Conservation (phyloP, 208 protist genomes). For the Crithidia bombi region DNA sequence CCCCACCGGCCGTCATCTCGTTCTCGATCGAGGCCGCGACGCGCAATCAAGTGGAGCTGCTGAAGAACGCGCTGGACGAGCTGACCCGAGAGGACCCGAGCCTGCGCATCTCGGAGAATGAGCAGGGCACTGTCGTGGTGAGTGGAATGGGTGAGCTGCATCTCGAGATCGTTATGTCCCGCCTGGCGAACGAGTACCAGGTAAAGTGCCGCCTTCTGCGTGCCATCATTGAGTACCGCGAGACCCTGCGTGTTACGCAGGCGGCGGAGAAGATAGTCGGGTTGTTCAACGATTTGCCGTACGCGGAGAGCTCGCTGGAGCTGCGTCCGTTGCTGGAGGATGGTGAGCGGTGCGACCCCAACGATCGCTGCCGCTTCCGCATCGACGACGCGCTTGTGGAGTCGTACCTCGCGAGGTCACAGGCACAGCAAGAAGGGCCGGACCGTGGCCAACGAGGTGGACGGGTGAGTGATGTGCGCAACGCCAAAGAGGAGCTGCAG, state of each 20-base stretch:
- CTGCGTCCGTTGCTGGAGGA: constrained; percentile 55
- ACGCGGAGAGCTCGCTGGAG: constrained; percentile 65
- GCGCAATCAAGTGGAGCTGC: constrained; percentile 76
- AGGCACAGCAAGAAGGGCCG: background rate
- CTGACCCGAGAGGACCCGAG: constrained; percentile 95
- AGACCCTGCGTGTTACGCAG: constrained; percentile 47
- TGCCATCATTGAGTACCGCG: constrained; percentile 88
- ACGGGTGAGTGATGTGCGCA: constrained; percentile 38
- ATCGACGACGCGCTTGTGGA: constrained; percentile 52
- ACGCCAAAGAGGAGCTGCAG: constrained; percentile 58
- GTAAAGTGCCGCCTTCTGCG: constrained; percentile 87
- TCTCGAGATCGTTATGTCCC: constrained; percentile 95
- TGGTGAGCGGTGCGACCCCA: constrained; percentile 18
- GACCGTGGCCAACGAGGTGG: constrained; percentile 6
- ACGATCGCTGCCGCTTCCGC: constrained; percentile 45
- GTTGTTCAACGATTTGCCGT: constrained; percentile 64
- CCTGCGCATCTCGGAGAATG: constrained; percentile 84
- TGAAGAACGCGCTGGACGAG: constrained; percentile 92
- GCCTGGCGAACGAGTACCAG: constrained; percentile 93
- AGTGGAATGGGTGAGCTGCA: constrained; percentile 97
- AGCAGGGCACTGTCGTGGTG: constrained; percentile 93
- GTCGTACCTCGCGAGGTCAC: constrained; percentile 27
- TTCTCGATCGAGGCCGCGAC: constrained; percentile 93
- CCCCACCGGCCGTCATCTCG: constrained; percentile 97
- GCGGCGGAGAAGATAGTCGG: constrained; percentile 34